Conservation (phyloP, 441 rosid species). For the Pelargonium fulgidum region DNA sequence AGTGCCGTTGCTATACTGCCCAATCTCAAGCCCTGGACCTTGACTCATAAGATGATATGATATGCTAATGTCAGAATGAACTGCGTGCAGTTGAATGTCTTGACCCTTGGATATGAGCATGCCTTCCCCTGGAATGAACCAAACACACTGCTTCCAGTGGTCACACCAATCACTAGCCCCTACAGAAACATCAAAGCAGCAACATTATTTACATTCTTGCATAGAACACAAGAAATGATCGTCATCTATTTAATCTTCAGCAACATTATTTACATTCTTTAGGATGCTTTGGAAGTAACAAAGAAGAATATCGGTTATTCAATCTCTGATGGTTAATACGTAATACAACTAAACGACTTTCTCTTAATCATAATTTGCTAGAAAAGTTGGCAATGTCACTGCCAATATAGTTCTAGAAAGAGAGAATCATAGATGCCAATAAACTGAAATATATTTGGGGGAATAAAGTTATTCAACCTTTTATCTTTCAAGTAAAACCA, state of each 20-base stretch:
- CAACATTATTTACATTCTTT: too few species aligned
- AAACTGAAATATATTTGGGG: conserved; percentile 3
- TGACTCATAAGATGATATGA: conserved; percentile 47
- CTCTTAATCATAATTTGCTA: neutral
- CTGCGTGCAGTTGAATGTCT: conserved; percentile 54
- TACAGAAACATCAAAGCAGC: conserved; percentile 30
- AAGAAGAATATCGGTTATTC: neutral
- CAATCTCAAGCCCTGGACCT: conserved; percentile 26
- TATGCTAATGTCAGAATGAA: conserved; percentile 54
- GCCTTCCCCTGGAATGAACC: conserved; percentile 64
- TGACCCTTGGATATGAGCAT: conserved; percentile 46
- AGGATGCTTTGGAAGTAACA: conserved; percentile 11
- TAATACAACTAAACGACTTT: neutral
- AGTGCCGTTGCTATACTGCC: conserved; percentile 22
- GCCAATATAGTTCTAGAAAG: neutral
- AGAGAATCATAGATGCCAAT: neutral
- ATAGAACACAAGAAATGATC: neutral
- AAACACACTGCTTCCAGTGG: conserved; percentile 97
- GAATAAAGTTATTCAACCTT: neutral
- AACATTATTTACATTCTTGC: conserved; percentile 17
- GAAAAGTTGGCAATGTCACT: neutral
- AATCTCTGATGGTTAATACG: neutral
- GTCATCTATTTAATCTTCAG: neutral
- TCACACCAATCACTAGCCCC: conserved; percentile 79
- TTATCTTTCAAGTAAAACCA: too few species aligned